Evolutionary conservation across 176 grass and related monocot genomes (phyloP).

Genomic region (Oryza brachyantha): DNA sequence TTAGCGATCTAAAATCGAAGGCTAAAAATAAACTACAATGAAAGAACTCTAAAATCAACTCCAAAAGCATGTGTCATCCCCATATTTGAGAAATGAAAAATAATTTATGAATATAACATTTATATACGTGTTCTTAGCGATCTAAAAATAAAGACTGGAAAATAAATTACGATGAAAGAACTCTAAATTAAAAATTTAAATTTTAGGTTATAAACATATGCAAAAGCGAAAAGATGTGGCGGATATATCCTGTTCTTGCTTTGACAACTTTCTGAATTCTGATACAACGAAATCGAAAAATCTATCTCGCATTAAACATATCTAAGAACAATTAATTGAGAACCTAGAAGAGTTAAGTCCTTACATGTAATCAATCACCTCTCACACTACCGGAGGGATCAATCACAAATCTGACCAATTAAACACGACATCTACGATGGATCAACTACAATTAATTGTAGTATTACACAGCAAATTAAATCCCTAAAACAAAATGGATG

Average conservation of each 20-base stretch:
- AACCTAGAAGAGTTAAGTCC: neutral
- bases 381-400: neutral
- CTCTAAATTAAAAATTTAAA: too few species aligned
- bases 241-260: neutral
- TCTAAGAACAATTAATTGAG: neutral
- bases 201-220: too few species aligned
- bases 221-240: too few species aligned
- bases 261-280: neutral
- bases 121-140: too few species aligned
- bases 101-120: too few species aligned
- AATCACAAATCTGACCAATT: neutral
- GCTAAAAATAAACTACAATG: too few species aligned
- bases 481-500: slow-evolving; percentile 13
- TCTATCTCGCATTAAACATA: neutral
- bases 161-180: too few species aligned
- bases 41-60: too few species aligned
- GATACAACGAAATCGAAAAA: neutral
- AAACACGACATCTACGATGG: neutral
- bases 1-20: too few species aligned
- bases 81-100: too few species aligned
- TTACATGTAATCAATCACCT: neutral
- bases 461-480: slow-evolving; percentile 13
- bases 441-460: slow-evolving; percentile 16
- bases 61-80: too few species aligned
- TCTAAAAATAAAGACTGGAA: too few species aligned